phyloP scores from a whole-genome alignment of 2,329 filamentous ascomycete species.

The Monosporascus cannonballus region DNA sequence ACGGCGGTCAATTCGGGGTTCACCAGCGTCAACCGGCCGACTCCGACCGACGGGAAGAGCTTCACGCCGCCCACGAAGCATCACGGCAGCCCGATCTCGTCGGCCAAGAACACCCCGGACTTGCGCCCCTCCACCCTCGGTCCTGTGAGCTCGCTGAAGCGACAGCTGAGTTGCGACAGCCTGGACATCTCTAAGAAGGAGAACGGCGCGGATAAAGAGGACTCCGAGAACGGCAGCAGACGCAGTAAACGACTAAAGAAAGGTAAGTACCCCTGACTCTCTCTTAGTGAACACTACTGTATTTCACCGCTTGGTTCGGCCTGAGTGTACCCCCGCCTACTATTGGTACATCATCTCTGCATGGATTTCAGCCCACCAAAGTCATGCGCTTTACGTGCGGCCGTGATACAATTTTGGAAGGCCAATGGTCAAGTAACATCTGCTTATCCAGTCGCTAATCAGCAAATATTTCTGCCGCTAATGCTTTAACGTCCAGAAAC shows the following conservation, averaged over 20 bases:
- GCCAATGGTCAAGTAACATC: slow-evolving; percentile 1
- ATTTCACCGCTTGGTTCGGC: neutral
- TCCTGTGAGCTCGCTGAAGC: slow-evolving; percentile 62
- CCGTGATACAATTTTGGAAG: slow-evolving; percentile 5
- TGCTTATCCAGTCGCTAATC: slow-evolving; percentile 15
- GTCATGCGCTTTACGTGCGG: slow-evolving; percentile 12
- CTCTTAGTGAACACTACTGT: neutral
- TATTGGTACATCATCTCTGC: slow-evolving; percentile 1
- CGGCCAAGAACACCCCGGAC: slow-evolving; percentile 61
- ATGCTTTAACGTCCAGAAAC: slow-evolving; percentile 40
- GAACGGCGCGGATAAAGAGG: slow-evolving; percentile 43
- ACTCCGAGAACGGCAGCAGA: slow-evolving; percentile 62
- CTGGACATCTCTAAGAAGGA: slow-evolving; percentile 44
- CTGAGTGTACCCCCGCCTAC: neutral
- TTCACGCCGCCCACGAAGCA: slow-evolving; percentile 56
- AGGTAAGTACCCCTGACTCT: slow-evolving; percentile 42
- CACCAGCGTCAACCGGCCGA: slow-evolving; percentile 57
- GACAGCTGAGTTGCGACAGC: slow-evolving; percentile 62
- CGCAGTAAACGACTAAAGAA: slow-evolving; percentile 93
- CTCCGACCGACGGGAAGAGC: slow-evolving; percentile 44
- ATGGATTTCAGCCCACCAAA: slow-evolving; percentile 6
- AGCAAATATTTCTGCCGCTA: slow-evolving; percentile 24
- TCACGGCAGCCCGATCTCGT: slow-evolving; percentile 55
- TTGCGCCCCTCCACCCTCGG: slow-evolving; percentile 49
- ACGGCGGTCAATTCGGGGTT: slow-evolving; percentile 69